These are phyloP conservation scores for Takashimella tepidaria DNA, from an alignment of 1,284 basidiomycete species.

Conservation along the genomic window DNA sequence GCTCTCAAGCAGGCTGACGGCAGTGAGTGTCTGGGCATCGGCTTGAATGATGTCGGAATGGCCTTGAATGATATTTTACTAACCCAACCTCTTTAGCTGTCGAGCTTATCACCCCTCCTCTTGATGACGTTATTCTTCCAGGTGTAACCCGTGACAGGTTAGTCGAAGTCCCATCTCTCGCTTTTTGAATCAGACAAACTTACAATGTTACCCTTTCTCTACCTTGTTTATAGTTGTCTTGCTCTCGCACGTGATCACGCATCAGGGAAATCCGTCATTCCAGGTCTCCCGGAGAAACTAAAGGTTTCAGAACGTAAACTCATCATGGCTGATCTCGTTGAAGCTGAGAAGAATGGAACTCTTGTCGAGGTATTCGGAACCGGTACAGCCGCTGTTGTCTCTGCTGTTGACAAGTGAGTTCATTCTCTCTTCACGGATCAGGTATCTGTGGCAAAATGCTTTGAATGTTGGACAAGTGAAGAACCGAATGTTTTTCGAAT, in stretches of 20 bases:
- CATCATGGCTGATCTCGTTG: constrained; percentile 81
- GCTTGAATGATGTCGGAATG: neutral
- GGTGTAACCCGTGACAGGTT: constrained; percentile 88
- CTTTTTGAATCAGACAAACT: too few species aligned
- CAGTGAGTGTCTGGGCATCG: constrained; percentile 49
- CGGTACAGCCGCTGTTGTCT: constrained; percentile 85
- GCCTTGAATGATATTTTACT: too few species aligned
- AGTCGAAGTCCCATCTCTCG: constrained; percentile 8
- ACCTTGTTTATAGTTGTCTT: constrained; percentile 44
- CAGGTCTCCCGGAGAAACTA: constrained; percentile 63
- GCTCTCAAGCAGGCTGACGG: constrained; percentile 74
- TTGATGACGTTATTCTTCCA: constrained; percentile 93
- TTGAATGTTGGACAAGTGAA: too few species aligned
- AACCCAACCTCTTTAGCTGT: constrained; percentile 49
- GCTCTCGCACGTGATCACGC: constrained; percentile 71
- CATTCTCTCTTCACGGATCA: too few species aligned
- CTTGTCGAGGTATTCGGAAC: constrained; percentile 90
- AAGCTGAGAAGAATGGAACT: constrained; percentile 62
- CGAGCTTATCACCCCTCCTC: constrained; percentile 84
- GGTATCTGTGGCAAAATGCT: too few species aligned
- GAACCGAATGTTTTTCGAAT: too few species aligned
- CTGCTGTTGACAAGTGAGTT: constrained; percentile 62
- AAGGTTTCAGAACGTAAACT: constrained; percentile 77
- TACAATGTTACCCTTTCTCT: neutral
- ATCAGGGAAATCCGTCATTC: constrained; percentile 56